phyloP scores from a whole-genome alignment of 73 alveolate genomes.

The Paramecium bursaria region DNA sequence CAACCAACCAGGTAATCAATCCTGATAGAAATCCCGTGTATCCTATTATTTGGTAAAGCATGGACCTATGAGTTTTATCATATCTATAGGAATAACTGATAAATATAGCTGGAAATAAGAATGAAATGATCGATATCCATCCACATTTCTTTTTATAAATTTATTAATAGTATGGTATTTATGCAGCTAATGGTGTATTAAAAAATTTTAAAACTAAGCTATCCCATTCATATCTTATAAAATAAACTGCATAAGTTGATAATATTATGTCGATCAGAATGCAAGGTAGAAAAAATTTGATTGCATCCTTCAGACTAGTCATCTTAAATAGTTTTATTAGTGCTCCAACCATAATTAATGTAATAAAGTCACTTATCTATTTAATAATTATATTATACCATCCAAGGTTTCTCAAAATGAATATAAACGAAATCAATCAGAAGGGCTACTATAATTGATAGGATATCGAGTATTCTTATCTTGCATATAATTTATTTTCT shows the following conservation, averaged over 20 bases:
- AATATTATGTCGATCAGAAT: conserved; percentile 1
- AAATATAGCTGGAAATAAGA: conserved; percentile 44
- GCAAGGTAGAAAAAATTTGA: conserved; percentile 3
- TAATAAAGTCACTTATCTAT: conserved; percentile 13
- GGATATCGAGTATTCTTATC: conserved; percentile 15
- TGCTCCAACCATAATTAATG: conserved; percentile 12
- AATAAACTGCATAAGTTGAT: conserved; percentile 1
- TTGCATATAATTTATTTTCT: conserved; percentile 4
- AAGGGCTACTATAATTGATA: not conserved
- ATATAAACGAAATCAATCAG: not conserved
- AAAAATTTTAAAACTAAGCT: conserved; percentile 37
- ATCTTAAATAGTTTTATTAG: conserved; percentile 42
- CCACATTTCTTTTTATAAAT: conserved; percentile 54
- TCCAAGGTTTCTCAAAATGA: conserved; percentile 25
- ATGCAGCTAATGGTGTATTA: conserved; percentile 43
- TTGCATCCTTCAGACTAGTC: conserved; percentile 3
- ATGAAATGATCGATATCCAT: conserved; percentile 26
- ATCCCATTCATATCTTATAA: conserved; percentile 49
- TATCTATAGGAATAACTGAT: conserved; percentile 39
- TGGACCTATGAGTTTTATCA: conserved; percentile 6
- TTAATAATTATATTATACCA: not conserved
- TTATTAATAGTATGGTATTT: conserved; percentile 19
- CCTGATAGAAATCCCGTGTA: conserved; percentile 1
- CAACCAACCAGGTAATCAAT: not conserved
- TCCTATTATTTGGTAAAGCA: conserved; percentile 1